Evolutionary conservation across 2,329 filamentous ascomycete genomes (phyloP).

Genomic region (Penicillium sp.): DNA sequence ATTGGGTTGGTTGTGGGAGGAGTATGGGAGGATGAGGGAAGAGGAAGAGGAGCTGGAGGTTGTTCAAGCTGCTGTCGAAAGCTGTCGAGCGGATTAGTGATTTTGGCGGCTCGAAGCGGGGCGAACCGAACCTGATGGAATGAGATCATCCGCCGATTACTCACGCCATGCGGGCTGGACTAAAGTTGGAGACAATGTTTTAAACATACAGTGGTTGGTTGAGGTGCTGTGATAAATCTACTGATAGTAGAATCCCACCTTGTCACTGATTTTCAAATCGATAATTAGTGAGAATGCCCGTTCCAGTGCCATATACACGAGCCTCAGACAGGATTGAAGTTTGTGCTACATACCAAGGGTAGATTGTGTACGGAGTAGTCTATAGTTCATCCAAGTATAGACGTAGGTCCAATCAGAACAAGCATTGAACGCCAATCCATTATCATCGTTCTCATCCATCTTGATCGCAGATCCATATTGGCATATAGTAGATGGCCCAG

Average conservation of each 20-base stretch:
- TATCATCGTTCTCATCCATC: not conserved
- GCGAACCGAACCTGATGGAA: conserved; percentile 20
- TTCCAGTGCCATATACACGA: not conserved
- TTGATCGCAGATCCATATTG: not conserved
- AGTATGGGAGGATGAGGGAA: not conserved
- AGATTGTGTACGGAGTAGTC: not conserved
- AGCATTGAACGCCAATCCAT: not conserved
- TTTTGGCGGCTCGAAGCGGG: conserved; percentile 8
- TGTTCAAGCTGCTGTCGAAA: not conserved
- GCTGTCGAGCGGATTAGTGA: not conserved
- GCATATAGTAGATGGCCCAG: not conserved
- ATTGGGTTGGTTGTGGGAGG: not conserved
- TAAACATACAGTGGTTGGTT: no score
- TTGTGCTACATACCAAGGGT: not conserved
- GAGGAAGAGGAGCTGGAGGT: not conserved
- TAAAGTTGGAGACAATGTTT: not conserved
- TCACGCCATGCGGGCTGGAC: conserved; percentile 6
- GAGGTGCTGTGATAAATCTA: not conserved
- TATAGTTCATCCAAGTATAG: not conserved
- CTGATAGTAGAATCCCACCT: no score
- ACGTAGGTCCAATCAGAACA: not conserved
- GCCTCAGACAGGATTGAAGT: not conserved
- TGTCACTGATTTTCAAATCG: no score
- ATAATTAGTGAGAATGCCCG: no score
- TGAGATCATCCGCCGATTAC: conserved; percentile 24